Percentiles rank a stretch among this genome's conserved stretches.
These are phyloP conservation scores for Pharnaceum exiguum DNA, from an alignment of 148 eudicot genomes.

Conservation along the genomic window DNA sequence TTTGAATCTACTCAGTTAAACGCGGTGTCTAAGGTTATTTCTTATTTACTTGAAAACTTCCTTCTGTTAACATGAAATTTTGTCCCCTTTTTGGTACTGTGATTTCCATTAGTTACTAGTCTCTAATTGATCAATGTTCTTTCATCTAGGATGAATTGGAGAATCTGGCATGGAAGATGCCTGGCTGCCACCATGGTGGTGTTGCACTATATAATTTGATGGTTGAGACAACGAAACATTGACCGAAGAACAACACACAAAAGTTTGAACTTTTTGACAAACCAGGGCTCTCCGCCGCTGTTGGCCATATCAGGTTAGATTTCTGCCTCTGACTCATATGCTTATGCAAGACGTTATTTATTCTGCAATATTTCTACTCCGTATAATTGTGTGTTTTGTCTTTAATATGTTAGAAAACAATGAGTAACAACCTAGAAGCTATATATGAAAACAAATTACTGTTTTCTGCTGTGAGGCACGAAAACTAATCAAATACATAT, in stretches of 20 bases:
- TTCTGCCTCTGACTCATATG: too few relatives aligned
- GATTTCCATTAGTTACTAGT: not conserved
- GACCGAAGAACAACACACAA: slow-evolving; percentile 5
- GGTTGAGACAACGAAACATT: slow-evolving; percentile 31
- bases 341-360: too few relatives aligned
- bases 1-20: slow-evolving; percentile 85
- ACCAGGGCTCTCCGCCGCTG: too few relatives aligned
- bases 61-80: not conserved
- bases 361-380: too few relatives aligned
- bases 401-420: too few relatives aligned
- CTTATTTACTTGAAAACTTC: not conserved
- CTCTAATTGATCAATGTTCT: slow-evolving; percentile 8
- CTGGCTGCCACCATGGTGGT: slow-evolving; percentile 98
- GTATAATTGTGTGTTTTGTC: too few relatives aligned
- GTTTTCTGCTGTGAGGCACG: too few relatives aligned
- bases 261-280: slow-evolving; percentile 54
- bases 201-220: slow-evolving; percentile 68
- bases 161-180: slow-evolving; percentile 68
- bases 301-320: too few relatives aligned
- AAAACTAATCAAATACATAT: too few relatives aligned
- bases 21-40: slow-evolving; percentile 63
- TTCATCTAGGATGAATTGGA: slow-evolving; percentile 62
- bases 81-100: not conserved
- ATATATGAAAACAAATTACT: too few relatives aligned
- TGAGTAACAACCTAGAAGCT: too few relatives aligned